Evolutionary conservation across 176 grass and related monocot genomes (phyloP), one percentile per base, ranked within the genome.

Genomic region (Oropetium thomaeum): DNA sequence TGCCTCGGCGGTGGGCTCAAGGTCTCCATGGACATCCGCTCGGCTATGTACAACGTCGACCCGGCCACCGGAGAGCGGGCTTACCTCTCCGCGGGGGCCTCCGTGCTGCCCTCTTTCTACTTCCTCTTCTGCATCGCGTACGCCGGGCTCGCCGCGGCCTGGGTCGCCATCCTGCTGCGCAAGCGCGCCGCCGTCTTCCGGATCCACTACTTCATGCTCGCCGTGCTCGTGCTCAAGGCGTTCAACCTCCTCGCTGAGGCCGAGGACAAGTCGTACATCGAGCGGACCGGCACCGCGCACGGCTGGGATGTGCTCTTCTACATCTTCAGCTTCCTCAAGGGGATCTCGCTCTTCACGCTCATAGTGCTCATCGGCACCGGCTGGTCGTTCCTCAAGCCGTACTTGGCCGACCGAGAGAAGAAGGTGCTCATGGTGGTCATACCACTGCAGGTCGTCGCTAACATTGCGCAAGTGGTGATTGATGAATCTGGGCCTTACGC

Each of bases 121-220:
- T 94, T 89, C 58, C 28, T 98, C 68, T 81, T 98, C 44, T 94
- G 88, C 71, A 47, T 92, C 74, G 82, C 74, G 4, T 98, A 98
- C 67, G 85, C 87, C 20, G 86, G 59, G 0, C 82, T 98, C 40
- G 91, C 84, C 26, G 88, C 84, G 5, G 54, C 49, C 51, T 98
- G 96, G 91, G 12, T 93, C 60, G 67, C 62, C 74, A 62, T 98
- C 65, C 89, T 98, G 23, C 60, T 98, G 67, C 83, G 86, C 68
- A 97, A 91, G 84, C 91, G 96, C 41, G 53, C 80, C 14, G 66
- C 96, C 3, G 91, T 91, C 19, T 98, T 92, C 88, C 88, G 86
- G 75, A 94, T 98, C 95, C 95, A 97, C 68, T 93, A 97, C 83
- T 97, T 97, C 84, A 94, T 98, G 91, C 91, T 98, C 35, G 96